Base-by-base conservation (phyloP, 140 eudicot species). In the Bidens hawaiensis region DNA sequence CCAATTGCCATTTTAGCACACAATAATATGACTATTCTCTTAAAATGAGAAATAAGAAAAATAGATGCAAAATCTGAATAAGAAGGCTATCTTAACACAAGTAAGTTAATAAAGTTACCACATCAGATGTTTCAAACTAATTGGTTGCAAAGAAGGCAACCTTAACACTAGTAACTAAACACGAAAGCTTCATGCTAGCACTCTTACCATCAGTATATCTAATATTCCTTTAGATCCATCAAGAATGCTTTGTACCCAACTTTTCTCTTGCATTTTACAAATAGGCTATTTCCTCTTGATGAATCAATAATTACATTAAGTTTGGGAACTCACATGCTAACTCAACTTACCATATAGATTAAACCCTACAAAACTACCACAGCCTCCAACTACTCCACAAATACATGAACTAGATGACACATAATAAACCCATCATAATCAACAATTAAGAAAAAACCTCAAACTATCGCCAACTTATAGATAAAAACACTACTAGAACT, bases 1-100 rank as follows among this genome's bases (percentile, higher is more conserved):
- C 9, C 69, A 63, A 64, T 23, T 47, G 49, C 46, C 42, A 69
- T 65, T 36, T 54, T 27, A 73, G 62, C 49, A 60, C 62, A 46
- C 40, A 52, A 41, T 38, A 47, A 65, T 6, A 72, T 0, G 19
- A 47, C 34, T 26, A 1, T 28, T 52, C 52, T 48, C 55, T 18
- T 36, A 17, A 62, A 23, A 66, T n/a, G 48, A 3, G 27, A 18
- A 53, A 52, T 1, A 36, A 36, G 16, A 50, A 14, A 18, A 6
- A 38, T n/a, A 24, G 15, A 40, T 26, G 52, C 22, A 58, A 42
- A 64, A 24, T 16, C 4, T 21, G 27, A 21, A 54, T 17, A 22
- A 48, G 15, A 67, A 50, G 16, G 31, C 11, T 21, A 21, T 60
- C 64, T 38, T 30, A 31, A 25, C 40, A n/a, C n/a, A n/a, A n/a